These are phyloP conservation scores for Nematocida sp. DNA, from an alignment of 371 early-diverging fungal genomes.

Conservation along the genomic window DNA sequence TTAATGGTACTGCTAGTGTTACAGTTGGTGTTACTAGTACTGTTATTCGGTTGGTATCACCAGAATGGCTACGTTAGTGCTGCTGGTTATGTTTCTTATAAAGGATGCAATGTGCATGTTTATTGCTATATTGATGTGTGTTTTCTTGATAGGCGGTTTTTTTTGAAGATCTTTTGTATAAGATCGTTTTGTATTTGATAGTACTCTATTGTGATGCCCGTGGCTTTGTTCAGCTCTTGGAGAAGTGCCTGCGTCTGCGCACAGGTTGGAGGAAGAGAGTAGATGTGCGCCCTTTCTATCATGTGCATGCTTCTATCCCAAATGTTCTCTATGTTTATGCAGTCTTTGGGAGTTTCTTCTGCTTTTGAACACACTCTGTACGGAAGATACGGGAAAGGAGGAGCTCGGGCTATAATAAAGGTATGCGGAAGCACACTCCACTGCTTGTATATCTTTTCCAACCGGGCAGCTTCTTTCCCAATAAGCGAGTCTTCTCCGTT, in stretches of 20 bases:
- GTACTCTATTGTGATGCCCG: slow-evolving; percentile 6
- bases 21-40: too few relatives aligned
- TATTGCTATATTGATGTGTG: not conserved
- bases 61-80: too few relatives aligned
- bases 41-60: too few relatives aligned
- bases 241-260: not conserved
- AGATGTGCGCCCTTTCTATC: not conserved
- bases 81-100: too few relatives aligned
- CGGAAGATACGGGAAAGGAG: slow-evolving; percentile 20
- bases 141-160: not conserved
- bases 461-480: slow-evolving; percentile 22
- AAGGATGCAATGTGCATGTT: too few relatives aligned
- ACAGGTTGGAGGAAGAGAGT: not conserved
- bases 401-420: slow-evolving; percentile 2
- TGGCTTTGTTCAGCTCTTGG: slow-evolving; percentile 2
- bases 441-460: slow-evolving; percentile 8
- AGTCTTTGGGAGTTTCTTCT: not conserved
- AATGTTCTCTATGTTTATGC: not conserved
- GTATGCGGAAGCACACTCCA: slow-evolving; percentile 5
- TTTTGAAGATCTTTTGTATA: not conserved
- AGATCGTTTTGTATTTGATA: not conserved
- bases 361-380: not conserved
- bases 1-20: too few relatives aligned
- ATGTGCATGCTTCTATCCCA: not conserved
- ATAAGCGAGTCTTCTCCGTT: slow-evolving; percentile 41